Percentiles rank a stretch among this genome's conserved stretches.
Evolutionary conservation across 106 monocot genomes (phyloP).

Genomic region (Dactylorhiza incarnata): DNA sequence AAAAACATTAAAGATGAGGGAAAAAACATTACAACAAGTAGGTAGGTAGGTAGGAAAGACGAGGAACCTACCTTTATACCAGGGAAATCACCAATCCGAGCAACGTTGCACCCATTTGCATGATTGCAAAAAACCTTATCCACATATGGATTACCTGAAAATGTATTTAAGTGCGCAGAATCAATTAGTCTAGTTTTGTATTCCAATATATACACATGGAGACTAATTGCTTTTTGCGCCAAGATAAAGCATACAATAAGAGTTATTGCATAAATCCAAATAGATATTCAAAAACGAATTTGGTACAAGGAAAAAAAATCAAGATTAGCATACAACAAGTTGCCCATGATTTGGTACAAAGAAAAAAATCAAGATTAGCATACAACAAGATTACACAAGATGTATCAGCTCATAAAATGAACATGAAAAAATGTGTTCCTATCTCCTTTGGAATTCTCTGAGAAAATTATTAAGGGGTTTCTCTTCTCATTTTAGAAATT

Average conservation of each 20-base stretch:
- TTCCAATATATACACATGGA: not conserved
- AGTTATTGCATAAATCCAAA: not conserved
- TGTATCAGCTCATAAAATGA: not conserved
- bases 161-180: not conserved
- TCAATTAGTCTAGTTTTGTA: not conserved
- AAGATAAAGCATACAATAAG: not conserved
- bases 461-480: not conserved
- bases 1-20: not conserved
- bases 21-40: not conserved
- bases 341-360: not conserved
- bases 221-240: not conserved
- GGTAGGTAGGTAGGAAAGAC: too few relatives aligned
- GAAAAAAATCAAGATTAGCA: not conserved
- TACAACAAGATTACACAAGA: not conserved
- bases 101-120: conserved; percentile 23
- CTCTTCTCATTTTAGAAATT: not conserved
- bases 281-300: not conserved
- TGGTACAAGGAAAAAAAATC: not conserved
- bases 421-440: not conserved
- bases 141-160: conserved; percentile 37
- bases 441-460: not conserved
- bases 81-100: conserved; percentile 40
- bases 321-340: not conserved
- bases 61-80: conserved; percentile 32
- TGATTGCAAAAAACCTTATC: conserved; percentile 28